Conservation (phyloP, 2,329 filamentous ascomycete genomes). For the Fusarium pseudonygamai region DNA sequence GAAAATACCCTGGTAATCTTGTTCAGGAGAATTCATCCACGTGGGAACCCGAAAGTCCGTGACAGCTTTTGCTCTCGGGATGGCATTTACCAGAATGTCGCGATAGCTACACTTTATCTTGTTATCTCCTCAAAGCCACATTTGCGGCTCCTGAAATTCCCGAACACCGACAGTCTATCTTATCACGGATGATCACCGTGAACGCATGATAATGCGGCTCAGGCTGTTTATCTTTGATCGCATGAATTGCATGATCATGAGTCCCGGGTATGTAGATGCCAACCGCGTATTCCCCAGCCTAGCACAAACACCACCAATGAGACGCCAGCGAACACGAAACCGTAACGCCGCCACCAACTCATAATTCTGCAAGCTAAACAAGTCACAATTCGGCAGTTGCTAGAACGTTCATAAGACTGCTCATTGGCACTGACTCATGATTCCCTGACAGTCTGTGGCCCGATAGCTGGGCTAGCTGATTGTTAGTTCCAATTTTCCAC, state of each 20-base stretch:
- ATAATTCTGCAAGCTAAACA: background rate
- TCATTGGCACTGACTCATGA: constrained; percentile 11
- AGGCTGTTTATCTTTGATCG: background rate
- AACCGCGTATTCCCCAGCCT: too few relatives aligned
- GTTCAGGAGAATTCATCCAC: background rate
- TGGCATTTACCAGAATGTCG: background rate
- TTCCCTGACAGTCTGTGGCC: background rate
- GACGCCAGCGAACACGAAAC: background rate
- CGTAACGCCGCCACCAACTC: background rate
- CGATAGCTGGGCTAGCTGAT: background rate
- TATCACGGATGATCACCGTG: background rate
- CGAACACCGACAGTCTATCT: background rate
- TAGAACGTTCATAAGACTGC: background rate
- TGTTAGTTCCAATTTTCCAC: background rate
- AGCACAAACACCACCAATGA: background rate
- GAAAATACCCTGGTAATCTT: background rate
- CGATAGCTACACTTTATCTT: background rate
- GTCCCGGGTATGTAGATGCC: background rate
- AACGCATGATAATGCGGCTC: background rate
- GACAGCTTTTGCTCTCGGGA: background rate
- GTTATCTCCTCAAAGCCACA: background rate
- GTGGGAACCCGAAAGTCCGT: background rate
- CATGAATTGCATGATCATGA: background rate
- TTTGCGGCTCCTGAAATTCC: background rate
- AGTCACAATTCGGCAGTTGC: background rate